Conservation (phyloP, 164 flowering plant genomes). For the Santalum album region DNA sequence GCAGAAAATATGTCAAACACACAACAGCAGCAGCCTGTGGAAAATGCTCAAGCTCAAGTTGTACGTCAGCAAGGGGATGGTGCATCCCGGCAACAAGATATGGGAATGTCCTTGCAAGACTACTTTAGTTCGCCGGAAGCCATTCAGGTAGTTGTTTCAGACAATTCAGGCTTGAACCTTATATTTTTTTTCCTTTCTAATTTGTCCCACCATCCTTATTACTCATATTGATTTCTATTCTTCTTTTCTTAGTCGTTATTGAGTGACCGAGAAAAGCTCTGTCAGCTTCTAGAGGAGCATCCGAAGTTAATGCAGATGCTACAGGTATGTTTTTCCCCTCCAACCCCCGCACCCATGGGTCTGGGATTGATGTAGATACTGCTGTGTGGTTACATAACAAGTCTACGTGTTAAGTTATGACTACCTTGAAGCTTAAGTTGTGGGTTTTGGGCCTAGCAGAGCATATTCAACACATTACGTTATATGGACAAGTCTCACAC, state of each 20-base stretch:
- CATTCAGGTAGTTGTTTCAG: constrained; percentile 53
- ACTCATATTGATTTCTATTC: not conserved
- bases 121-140: constrained; percentile 84
- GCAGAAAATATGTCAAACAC: constrained; percentile 35
- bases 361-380: no score
- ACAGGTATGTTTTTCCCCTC: constrained; percentile 36
- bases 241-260: constrained; percentile 54
- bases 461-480: no score
- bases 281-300: constrained; percentile 90
- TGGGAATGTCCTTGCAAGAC: constrained; percentile 62
- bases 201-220: not conserved
- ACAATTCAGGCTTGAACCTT: not conserved
- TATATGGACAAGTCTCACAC: no score
- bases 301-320: constrained; percentile 98
- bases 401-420: no score
- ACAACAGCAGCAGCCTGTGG: constrained; percentile 35
- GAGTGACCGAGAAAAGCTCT: constrained; percentile 85
- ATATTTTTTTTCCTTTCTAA: not conserved
- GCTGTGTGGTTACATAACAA: no score
- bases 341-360: not conserved
- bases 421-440: no score
- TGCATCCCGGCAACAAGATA: constrained; percentile 48
- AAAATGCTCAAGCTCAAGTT: constrained; percentile 32
- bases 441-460: no score
- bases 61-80: constrained; percentile 34